phyloP scores from a whole-genome alignment of 1,284 basidiomycete genomes.

The Leccinum variabile region DNA sequence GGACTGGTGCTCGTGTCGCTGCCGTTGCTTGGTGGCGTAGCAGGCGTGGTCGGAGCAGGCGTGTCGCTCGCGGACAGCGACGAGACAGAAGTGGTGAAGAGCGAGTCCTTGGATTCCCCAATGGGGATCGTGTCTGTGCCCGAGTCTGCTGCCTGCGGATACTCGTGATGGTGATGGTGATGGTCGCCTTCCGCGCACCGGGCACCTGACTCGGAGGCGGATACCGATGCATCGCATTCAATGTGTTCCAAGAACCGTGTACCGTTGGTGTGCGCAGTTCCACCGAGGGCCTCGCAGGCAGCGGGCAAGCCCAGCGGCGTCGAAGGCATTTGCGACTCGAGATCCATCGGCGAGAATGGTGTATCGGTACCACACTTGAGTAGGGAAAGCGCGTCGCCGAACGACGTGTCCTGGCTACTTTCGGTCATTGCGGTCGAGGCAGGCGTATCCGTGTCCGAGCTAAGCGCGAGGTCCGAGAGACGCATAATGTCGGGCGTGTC shows the following conservation, averaged over 20 bases:
- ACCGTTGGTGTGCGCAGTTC: background rate
- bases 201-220: conserved; percentile 13
- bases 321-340: conserved; percentile 16
- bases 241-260: conserved; percentile 30
- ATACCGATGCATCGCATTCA: conserved; percentile 8
- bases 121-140: conserved; percentile 13
- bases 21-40: conserved; percentile 12
- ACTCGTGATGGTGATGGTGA: background rate
- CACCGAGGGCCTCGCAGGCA: background rate
- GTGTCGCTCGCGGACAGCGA: conserved; percentile 27
- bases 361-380: conserved; percentile 22
- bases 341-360: conserved; percentile 13
- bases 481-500: conserved; percentile 22
- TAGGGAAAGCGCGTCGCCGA: conserved; percentile 20
- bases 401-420: conserved; percentile 18
- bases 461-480: conserved; percentile 19
- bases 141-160: background rate
- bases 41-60: conserved; percentile 28
- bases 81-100: conserved; percentile 28
- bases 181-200: background rate
- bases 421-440: conserved; percentile 13
- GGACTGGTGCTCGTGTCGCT: background rate
- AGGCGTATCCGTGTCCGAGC: conserved; percentile 15
- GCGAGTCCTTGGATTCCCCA: conserved; percentile 31
- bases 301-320: conserved; percentile 17